Evolutionary conservation across 768 basidiomycete species (phyloP), one percentile per base, ranked within the genome.

Genomic region (Lactarius quietus): DNA sequence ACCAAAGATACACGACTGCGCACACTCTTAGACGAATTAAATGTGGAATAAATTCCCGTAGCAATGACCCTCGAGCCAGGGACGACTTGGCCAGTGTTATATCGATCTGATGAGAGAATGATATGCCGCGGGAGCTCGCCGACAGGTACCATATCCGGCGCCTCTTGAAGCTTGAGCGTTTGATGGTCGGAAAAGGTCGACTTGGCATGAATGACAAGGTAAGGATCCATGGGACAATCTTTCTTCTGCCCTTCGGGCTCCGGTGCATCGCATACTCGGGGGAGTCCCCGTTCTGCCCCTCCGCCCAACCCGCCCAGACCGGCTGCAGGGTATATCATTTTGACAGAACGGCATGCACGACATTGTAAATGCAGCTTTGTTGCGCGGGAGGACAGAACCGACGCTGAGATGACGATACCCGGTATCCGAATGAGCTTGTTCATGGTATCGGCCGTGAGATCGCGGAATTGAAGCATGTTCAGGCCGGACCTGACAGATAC

Each of bases 91-190:
- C 93, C 94, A 0, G 95, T 93, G 61, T 98, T 80, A 72, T 94
- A 88, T 75, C 96, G 81, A 75, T 99, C 97, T 6, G 86, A 87
- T 33, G 92, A 95, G 29, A 99, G 80, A 58, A 96, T 82, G 83
- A 99, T 94, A 74, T 98, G 97, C 57, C 95, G 79, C 10, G 97
- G 97, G 48, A 99, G 80, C 73, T 99, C 97, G 82, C 97, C 97
- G 29, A 98, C 95, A 0, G 97, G 97, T 1, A 99, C 97, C 93
- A 98, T 97, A 75, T 99, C 97, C 0, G 97, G 97, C 20, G 96
- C 95, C 76, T 99, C 97, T 76, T 99, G 97, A 15, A 99, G 84
- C 75, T 99, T 99, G 70, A 99, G 82, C 14, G 86, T 91, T 76
- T 99, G 97, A 70, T 97, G 95, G 73, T 99, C 97, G 9, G 95